Conservation (phyloP, 2,329 filamentous ascomycete genomes). For the Leptosphaerulina australis region DNA sequence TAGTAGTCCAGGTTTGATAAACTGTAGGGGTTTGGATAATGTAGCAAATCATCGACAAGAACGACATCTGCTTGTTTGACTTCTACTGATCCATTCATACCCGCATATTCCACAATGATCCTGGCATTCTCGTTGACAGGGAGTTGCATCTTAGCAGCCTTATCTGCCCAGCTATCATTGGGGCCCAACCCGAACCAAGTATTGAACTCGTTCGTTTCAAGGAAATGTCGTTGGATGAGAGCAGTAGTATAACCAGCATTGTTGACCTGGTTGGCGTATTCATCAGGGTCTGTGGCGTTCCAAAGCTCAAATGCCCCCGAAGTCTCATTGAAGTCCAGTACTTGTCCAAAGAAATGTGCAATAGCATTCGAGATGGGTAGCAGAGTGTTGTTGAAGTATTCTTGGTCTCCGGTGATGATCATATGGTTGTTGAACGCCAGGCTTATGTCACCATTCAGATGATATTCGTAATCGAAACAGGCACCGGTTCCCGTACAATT, state of each 20-base stretch:
- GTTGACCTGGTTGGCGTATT: constrained; percentile 70
- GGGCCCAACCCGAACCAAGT: constrained; percentile 59
- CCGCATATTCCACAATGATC: constrained; percentile 68
- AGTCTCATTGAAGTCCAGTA: constrained; percentile 64
- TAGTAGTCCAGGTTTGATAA: constrained; percentile 70
- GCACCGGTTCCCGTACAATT: constrained; percentile 68
- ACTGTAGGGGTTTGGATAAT: constrained; percentile 63
- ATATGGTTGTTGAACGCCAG: constrained; percentile 67
- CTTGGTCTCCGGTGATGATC: constrained; percentile 63
- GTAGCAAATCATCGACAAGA: constrained; percentile 68
- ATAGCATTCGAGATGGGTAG: constrained; percentile 69
- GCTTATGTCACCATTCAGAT: constrained; percentile 72
- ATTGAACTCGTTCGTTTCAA: constrained; percentile 64
- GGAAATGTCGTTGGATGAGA: constrained; percentile 62
- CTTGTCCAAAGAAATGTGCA: constrained; percentile 65
- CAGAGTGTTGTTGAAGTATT: constrained; percentile 61
- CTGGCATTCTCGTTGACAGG: constrained; percentile 60
- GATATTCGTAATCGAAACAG: constrained; percentile 75
- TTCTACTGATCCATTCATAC: constrained; percentile 68
- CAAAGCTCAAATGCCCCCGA: constrained; percentile 37
- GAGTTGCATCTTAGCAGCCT: constrained; percentile 62
- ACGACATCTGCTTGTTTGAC: constrained; percentile 77
- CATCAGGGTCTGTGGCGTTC: constrained; percentile 74
- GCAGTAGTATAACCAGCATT: constrained; percentile 74
- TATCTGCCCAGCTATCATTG: constrained; percentile 65